Conservation (phyloP, 164 flowering plant species). For the Macadamia tetraphylla region DNA sequence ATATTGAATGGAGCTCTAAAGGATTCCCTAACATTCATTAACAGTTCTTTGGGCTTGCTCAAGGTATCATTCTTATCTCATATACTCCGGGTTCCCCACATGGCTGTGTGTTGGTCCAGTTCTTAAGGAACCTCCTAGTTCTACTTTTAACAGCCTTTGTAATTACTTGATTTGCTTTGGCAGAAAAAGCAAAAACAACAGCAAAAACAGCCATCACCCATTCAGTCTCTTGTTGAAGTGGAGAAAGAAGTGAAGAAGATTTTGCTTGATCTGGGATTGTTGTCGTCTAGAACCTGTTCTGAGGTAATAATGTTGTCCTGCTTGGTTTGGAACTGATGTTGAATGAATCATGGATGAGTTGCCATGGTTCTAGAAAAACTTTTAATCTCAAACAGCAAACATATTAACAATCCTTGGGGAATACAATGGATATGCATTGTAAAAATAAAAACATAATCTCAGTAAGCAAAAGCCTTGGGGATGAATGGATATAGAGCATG, state of each 20-base stretch:
- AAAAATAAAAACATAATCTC: too few species aligned
- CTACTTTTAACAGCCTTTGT: neutral
- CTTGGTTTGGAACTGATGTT: neutral
- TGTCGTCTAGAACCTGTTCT: conserved; percentile 33
- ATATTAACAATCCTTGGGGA: too few species aligned
- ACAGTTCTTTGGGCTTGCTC: conserved; percentile 37
- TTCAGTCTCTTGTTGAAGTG: conserved; percentile 51
- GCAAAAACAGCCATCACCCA: conserved; percentile 19
- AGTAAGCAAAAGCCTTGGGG: too few species aligned
- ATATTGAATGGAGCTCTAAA: conserved; percentile 48
- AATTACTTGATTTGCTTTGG: conserved; percentile 5
- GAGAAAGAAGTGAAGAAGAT: conserved; percentile 51
- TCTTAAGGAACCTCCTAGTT: too few species aligned
- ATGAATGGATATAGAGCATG: too few species aligned
- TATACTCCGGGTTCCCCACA: neutral
- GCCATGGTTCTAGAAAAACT: too few species aligned
- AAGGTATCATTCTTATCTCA: conserved; percentile 38
- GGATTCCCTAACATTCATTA: conserved; percentile 60
- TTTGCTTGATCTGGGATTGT: conserved; percentile 55
- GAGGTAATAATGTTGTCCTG: conserved; percentile 41
- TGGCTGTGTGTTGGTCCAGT: too few species aligned
- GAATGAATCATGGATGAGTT: too few species aligned
- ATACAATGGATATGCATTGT: too few species aligned
- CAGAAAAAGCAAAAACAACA: conserved; percentile 53
- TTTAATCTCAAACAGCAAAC: too few species aligned